A percentile compares a stretch with the other conserved stretches of the same genome.
Evolutionary conservation across 257 asterid species (phyloP).

Genomic region (Scutellaria minor): DNA sequence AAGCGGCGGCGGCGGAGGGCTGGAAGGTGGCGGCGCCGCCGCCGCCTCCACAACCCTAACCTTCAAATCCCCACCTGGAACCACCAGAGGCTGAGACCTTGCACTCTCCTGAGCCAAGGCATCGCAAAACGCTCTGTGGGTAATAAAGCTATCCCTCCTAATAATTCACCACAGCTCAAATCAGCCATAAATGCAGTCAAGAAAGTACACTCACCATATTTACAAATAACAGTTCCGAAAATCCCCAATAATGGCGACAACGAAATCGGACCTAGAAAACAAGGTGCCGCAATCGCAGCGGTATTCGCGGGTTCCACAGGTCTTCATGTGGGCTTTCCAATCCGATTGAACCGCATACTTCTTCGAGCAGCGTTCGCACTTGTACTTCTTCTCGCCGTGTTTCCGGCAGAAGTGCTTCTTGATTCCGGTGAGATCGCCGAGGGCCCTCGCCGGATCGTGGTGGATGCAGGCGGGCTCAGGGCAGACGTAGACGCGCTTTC

Average conservation of each 20-base stretch:
- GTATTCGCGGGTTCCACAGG: constrained; percentile 89
- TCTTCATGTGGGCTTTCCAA: constrained; percentile 95
- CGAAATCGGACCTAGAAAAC: constrained; percentile 64
- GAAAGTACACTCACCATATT: neutral
- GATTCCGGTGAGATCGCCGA: constrained; percentile 92
- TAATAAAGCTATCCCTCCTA: constrained; percentile 93
- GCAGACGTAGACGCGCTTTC: constrained; percentile 85
- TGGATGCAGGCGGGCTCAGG: constrained; percentile 75
- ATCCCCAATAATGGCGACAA: too few species aligned
- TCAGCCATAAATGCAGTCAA: neutral
- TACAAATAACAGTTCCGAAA: too few species aligned
- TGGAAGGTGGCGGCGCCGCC: constrained; percentile 37
- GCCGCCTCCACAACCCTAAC: constrained; percentile 29
- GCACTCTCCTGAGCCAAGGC: constrained; percentile 87
- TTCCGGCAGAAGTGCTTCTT: constrained; percentile 90
- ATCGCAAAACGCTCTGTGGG: constrained; percentile 93
- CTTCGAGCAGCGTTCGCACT: constrained; percentile 87
- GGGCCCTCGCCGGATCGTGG: constrained; percentile 83
- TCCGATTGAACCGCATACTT: constrained; percentile 87
- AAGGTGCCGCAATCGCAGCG: constrained; percentile 93
- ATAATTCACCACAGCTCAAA: neutral
- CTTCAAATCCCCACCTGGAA: constrained; percentile 43
- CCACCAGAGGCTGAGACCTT: constrained; percentile 39
- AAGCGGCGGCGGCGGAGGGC: constrained; percentile 86
- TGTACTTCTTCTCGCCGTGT: constrained; percentile 87